A percentile compares a stretch with the other conserved stretches of the same genome.
Conservation (phyloP, 192 early-diverging fungal genomes). For the Backusella liffmaniae region DNA sequence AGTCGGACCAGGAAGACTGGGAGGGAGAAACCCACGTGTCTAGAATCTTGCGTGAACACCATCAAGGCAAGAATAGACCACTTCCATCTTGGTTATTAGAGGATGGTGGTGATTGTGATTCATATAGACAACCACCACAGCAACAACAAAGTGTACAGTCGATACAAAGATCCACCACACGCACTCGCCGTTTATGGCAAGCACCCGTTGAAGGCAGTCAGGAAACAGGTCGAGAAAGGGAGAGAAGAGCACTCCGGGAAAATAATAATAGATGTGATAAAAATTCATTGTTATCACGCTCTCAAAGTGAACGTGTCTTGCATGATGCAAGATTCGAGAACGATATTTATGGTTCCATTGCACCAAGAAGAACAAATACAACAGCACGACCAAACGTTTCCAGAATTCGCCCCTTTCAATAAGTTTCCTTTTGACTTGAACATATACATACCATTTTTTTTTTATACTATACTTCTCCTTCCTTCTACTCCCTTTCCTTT, state of each 20-base stretch:
- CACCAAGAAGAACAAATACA: slow-evolving; percentile 4
- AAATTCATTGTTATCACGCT: not conserved
- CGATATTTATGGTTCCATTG: not conserved
- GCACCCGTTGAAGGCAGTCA: not conserved
- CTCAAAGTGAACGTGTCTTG: not conserved
- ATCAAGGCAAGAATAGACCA: slow-evolving; percentile 43
- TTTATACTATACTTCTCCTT: not conserved
- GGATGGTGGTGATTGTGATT: not conserved
- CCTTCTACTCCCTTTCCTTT: not conserved
- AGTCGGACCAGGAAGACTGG: slow-evolving; percentile 54
- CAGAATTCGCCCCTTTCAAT: not conserved
- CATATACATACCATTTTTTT: not conserved
- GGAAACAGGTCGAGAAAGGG: not conserved
- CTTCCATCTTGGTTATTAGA: slow-evolving; percentile 31
- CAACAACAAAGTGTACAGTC: not conserved
- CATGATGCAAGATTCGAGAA: not conserved
- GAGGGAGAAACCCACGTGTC: slow-evolving; percentile 57
- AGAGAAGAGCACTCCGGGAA: not conserved
- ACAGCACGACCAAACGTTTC: not conserved
- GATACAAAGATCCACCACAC: not conserved
- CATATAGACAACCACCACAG: not conserved
- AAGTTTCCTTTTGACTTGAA: not conserved
- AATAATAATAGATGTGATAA: not conserved
- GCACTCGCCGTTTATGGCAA: slow-evolving; percentile 2
- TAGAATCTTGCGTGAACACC: slow-evolving; percentile 48